phyloP scores from a whole-genome alignment of 2,329 filamentous ascomycete species.

The Colletotrichum eremochloae region DNA sequence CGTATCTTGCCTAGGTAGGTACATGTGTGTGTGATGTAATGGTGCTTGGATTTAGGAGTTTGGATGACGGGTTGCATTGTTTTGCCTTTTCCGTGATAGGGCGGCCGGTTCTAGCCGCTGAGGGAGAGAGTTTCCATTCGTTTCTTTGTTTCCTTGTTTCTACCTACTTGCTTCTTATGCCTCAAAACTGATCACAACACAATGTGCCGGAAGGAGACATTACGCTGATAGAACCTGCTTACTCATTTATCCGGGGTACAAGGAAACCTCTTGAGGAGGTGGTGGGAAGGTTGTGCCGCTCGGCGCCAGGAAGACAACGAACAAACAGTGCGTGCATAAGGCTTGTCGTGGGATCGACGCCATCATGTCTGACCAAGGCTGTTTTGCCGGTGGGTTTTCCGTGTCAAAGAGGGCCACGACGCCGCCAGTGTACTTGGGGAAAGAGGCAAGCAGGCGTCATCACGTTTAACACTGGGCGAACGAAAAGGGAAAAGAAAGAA shows the following conservation, averaged over 20 bases:
- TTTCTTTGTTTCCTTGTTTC: not conserved
- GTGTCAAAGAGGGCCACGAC: no score
- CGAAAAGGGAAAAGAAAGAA: no score
- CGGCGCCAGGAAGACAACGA: no score
- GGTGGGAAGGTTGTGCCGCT: no score
- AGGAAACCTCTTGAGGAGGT: no score
- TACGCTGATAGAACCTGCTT: no score
- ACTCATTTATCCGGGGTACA: not conserved
- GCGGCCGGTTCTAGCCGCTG: not conserved
- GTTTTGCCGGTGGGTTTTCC: no score
- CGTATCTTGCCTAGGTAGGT: not conserved
- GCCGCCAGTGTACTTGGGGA: no score
- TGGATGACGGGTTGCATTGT: not conserved
- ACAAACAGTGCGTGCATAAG: no score
- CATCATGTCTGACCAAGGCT: no score
- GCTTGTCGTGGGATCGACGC: no score
- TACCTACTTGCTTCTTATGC: no score
- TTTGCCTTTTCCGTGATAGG: not conserved
- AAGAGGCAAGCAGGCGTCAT: not conserved
- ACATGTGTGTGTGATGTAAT: not conserved
- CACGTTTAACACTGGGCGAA: constrained; percentile 9
- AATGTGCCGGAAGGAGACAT: not conserved
- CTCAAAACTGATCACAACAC: not conserved
- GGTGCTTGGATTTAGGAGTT: not conserved
- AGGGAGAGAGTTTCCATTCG: not conserved